These are phyloP conservation scores for Mycena maculata DNA, from an alignment of 768 basidiomycete species.

Conservation along the genomic window DNA sequence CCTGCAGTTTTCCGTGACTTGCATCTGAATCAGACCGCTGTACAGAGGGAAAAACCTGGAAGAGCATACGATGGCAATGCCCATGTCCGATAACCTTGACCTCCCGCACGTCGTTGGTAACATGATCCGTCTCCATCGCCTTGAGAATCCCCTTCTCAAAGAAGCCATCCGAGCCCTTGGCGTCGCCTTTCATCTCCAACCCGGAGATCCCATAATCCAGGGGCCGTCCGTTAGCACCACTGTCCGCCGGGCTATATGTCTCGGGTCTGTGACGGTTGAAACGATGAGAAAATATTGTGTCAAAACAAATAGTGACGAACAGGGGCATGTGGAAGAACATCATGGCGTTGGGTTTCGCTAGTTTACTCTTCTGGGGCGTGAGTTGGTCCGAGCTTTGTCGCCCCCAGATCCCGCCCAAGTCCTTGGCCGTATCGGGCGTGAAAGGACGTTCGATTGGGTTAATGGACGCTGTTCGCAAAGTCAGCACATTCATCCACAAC, in stretches of 20 bases:
- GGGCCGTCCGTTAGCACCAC: conserved; percentile 66
- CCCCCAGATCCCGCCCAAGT: conserved; percentile 75
- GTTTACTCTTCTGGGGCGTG: conserved; percentile 60
- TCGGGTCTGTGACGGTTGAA: conserved; percentile 65
- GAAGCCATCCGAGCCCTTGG: conserved; percentile 83
- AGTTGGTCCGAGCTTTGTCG: conserved; percentile 69
- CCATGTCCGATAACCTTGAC: conserved; percentile 93
- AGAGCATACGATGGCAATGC: conserved; percentile 81
- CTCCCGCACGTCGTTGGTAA: conserved; percentile 64
- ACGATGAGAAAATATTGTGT: conserved; percentile 5
- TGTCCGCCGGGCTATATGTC: conserved; percentile 78
- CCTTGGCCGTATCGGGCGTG: conserved; percentile 77
- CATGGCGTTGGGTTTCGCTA: conserved; percentile 94
- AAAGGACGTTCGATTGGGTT: conserved; percentile 86
- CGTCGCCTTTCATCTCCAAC: conserved; percentile 68
- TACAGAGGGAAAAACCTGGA: neutral
- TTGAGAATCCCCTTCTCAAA: conserved; percentile 84
- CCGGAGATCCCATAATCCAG: conserved; percentile 79
- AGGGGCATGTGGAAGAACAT: conserved; percentile 99
- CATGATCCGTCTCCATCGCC: conserved; percentile 78
- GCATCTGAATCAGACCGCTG: conserved; percentile 28
- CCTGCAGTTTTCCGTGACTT: conserved; percentile 90
- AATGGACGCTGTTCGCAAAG: conserved; percentile 59
- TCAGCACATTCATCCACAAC: neutral
- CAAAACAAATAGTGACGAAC: conserved; percentile 53